Percentiles rank a stretch among this genome's conserved stretches.
phyloP scores from a whole-genome alignment of 2,329 filamentous ascomycete species.

The Cadophora luteo-olivacea region DNA sequence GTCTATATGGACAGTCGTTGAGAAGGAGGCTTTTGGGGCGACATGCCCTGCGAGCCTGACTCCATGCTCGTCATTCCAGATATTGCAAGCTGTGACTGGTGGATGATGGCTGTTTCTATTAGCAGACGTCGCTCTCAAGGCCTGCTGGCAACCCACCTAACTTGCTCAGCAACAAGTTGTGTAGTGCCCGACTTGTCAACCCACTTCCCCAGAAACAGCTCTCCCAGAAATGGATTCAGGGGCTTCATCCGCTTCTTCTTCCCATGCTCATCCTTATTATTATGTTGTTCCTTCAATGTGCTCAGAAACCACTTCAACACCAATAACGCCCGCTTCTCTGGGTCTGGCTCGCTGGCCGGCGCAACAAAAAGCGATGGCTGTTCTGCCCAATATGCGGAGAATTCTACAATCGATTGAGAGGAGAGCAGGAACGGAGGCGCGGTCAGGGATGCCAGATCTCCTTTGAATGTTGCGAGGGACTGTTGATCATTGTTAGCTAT shows the following conservation, averaged over 20 bases:
- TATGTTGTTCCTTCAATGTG: constrained; percentile 86
- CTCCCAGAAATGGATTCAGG: constrained; percentile 92
- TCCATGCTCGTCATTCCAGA: constrained; percentile 84
- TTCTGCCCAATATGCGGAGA: constrained; percentile 82
- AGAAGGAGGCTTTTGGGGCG: constrained; percentile 93
- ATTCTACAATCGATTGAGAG: constrained; percentile 78
- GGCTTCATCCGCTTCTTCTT: constrained; percentile 92
- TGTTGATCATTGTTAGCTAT: constrained; percentile 19
- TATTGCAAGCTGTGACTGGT: constrained; percentile 91
- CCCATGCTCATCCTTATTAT: constrained; percentile 68
- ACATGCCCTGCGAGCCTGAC: constrained; percentile 83
- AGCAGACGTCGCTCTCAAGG: neutral
- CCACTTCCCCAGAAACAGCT: constrained; percentile 93
- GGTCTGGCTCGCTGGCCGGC: constrained; percentile 77
- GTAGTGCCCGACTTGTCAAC: constrained; percentile 81
- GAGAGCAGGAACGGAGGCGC: constrained; percentile 86
- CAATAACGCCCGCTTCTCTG: constrained; percentile 81
- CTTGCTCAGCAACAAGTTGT: constrained; percentile 89
- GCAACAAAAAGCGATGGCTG: constrained; percentile 81
- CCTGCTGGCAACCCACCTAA: constrained; percentile 51
- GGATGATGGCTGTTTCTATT: constrained; percentile 73
- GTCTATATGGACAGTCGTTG: constrained; percentile 91
- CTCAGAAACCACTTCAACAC: constrained; percentile 96
- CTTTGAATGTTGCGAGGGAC: constrained; percentile 84
- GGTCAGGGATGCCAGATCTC: constrained; percentile 80